Evolutionary conservation across 352 stramenopile genomes (phyloP).

Genomic region (Pythium oligandrum): DNA sequence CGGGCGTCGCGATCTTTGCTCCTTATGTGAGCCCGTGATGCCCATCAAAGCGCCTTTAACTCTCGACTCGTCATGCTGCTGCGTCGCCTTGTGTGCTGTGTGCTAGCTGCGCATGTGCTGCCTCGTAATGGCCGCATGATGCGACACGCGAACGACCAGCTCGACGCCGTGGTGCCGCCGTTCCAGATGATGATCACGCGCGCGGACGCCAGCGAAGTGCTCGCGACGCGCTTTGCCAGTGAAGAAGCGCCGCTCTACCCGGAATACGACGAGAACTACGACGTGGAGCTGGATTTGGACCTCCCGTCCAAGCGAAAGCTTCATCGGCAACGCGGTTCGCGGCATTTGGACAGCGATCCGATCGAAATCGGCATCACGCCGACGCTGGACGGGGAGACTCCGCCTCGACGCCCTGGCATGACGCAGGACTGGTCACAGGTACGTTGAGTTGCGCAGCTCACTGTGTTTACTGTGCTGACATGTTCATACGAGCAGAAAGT

Average conservation of each 20-base stretch:
- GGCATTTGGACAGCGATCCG: background rate
- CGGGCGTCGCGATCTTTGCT: background rate
- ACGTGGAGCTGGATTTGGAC: slow-evolving; percentile 20
- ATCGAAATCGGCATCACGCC: too few relatives aligned
- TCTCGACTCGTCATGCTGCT: too few relatives aligned
- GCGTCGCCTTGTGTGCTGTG: too few relatives aligned
- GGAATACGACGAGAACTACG: slow-evolving; percentile 14
- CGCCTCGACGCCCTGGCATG: background rate
- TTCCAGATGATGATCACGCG: too few relatives aligned
- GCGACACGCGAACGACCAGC: too few relatives aligned
- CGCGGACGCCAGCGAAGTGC: background rate
- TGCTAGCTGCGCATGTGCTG: too few relatives aligned
- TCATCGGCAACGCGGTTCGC: slow-evolving; percentile 3
- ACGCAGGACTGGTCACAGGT: slow-evolving; percentile 10
- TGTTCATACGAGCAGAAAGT: slow-evolving; percentile 10
- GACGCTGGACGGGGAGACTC: too few relatives aligned
- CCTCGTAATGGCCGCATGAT: too few relatives aligned
- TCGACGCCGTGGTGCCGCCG: too few relatives aligned
- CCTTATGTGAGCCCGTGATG: background rate
- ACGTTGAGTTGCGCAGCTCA: background rate
- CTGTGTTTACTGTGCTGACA: background rate
- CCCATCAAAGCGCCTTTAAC: background rate
- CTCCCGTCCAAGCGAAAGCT: slow-evolving; percentile 14
- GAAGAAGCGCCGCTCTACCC: slow-evolving; percentile 1
- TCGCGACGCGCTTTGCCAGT: slow-evolving; percentile 2